A percentile compares a stretch with the other conserved stretches of the same genome.
phyloP scores from a whole-genome alignment of 2,329 filamentous ascomycete species.

The Colletotrichum liaoningense region DNA sequence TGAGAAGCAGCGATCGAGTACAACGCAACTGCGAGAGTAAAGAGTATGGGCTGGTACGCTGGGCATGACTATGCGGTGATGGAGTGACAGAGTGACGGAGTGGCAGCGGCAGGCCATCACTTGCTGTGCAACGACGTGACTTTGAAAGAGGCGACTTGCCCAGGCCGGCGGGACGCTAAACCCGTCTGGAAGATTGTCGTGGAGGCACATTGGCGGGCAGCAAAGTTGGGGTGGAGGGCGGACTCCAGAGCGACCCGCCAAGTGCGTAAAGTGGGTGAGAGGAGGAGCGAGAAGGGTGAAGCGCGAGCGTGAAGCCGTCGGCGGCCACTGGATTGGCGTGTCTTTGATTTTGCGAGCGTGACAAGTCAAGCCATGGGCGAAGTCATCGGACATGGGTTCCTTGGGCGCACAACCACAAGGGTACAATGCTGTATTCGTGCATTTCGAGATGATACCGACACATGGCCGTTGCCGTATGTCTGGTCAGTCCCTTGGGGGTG shows the following conservation, averaged over 20 bases:
- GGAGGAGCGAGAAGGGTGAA: not conserved
- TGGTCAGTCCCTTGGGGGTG: not conserved
- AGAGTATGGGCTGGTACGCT: not conserved
- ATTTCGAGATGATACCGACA: not conserved
- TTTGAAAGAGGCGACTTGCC: slow-evolving; percentile 25
- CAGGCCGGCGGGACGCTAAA: slow-evolving; percentile 32
- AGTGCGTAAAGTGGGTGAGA: slow-evolving; percentile 34
- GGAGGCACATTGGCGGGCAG: slow-evolving; percentile 30
- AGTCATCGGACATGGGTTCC: slow-evolving; percentile 8
- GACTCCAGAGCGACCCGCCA: slow-evolving; percentile 27
- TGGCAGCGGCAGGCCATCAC: not conserved
- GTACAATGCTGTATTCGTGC: not conserved
- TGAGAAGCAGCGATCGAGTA: not conserved
- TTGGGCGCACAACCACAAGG: not conserved
- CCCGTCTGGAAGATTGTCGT: slow-evolving; percentile 14
- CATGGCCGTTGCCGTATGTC: not conserved
- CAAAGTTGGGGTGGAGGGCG: slow-evolving; percentile 15
- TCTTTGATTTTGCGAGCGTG: slow-evolving; percentile 33
- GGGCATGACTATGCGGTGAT: not conserved
- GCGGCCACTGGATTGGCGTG: slow-evolving; percentile 20
- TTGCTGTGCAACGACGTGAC: slow-evolving; percentile 21
- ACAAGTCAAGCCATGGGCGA: slow-evolving; percentile 24
- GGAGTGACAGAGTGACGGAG: not conserved
- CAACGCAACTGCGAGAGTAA: not conserved
- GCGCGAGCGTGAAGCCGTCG: slow-evolving; percentile 15